Conservation (phyloP, 2,329 filamentous ascomycete genomes). For the Hymenotorrendiella dingleyae region DNA sequence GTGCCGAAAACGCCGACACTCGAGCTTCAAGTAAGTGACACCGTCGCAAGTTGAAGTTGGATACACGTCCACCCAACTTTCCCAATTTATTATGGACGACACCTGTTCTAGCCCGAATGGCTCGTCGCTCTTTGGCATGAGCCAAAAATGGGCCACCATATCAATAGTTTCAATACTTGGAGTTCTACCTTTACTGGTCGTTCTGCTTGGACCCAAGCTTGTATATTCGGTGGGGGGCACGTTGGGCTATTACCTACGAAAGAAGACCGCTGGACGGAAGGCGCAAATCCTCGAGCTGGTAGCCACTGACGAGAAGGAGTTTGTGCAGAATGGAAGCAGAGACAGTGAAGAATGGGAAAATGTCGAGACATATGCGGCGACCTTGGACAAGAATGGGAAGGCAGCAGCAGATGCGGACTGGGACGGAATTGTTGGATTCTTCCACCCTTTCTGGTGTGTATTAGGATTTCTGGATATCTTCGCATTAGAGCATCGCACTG, state of each 20-base stretch:
- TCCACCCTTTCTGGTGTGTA: conserved; percentile 87
- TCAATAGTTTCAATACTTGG: conserved; percentile 27
- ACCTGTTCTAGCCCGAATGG: conserved; percentile 28
- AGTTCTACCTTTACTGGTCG: conserved; percentile 28
- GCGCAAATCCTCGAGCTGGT: conserved; percentile 50
- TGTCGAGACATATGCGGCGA: conserved; percentile 49
- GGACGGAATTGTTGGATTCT: conserved; percentile 88
- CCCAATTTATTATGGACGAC: conserved; percentile 30
- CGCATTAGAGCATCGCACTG: neutral
- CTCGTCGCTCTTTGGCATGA: conserved; percentile 32
- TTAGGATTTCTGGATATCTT: neutral
- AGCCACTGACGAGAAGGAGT: conserved; percentile 32
- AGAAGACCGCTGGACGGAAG: conserved; percentile 57
- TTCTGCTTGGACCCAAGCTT: conserved; percentile 24
- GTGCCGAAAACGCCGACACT: neutral
- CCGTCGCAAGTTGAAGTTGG: conserved; percentile 4
- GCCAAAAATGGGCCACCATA: conserved; percentile 25
- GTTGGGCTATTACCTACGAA: conserved; percentile 56
- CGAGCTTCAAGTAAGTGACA: conserved; percentile 1
- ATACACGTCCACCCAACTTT: too few species aligned
- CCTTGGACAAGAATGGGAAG: conserved; percentile 38
- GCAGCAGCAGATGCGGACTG: conserved; percentile 52
- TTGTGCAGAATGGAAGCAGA: conserved; percentile 26
- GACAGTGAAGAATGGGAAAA: conserved; percentile 65
- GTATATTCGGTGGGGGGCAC: conserved; percentile 31